Evolutionary conservation across 1,284 basidiomycete species (phyloP).

Genomic region (Ceratobasidium sp.): DNA sequence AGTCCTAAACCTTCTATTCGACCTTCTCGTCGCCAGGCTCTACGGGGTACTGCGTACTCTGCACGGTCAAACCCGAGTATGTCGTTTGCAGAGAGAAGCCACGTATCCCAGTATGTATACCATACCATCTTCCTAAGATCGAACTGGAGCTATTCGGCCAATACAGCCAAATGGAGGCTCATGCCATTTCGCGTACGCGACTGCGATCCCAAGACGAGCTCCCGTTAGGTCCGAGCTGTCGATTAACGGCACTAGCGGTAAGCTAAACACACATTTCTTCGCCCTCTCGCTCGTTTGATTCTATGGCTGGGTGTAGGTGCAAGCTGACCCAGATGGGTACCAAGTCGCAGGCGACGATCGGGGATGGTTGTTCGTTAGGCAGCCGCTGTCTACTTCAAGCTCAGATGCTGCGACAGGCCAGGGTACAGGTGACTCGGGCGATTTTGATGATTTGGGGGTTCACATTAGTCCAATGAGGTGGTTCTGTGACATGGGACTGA

Average conservation of each 20-base stretch:
- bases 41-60: not conserved
- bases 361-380: conserved; percentile 39
- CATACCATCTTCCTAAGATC: not conserved
- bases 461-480: conserved; percentile 42
- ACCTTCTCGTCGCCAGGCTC: not conserved
- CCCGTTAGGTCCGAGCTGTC: conserved; percentile 28
- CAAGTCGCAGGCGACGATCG: conserved; percentile 42
- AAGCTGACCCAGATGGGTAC: conserved; percentile 36
- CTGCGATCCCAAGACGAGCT: conserved; percentile 21
- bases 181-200: conserved; percentile 32
- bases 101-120: conserved; percentile 8
- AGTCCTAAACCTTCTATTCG: not conserved
- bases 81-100: conserved; percentile 21
- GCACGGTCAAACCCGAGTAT: conserved; percentile 12
- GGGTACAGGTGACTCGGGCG: not conserved
- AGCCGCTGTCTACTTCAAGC: not conserved
- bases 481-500: conserved; percentile 42
- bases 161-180: conserved; percentile 31
- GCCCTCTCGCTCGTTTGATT: not conserved
- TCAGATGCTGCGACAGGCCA: not conserved
- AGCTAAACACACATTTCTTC: not conserved
- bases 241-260: conserved; percentile 41
- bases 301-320: not conserved
- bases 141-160: not conserved
- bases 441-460: conserved; percentile 27